These are phyloP conservation scores for Parsonsia alboflavescens DNA, from an alignment of 257 asterid genomes.

Conservation along the genomic window DNA sequence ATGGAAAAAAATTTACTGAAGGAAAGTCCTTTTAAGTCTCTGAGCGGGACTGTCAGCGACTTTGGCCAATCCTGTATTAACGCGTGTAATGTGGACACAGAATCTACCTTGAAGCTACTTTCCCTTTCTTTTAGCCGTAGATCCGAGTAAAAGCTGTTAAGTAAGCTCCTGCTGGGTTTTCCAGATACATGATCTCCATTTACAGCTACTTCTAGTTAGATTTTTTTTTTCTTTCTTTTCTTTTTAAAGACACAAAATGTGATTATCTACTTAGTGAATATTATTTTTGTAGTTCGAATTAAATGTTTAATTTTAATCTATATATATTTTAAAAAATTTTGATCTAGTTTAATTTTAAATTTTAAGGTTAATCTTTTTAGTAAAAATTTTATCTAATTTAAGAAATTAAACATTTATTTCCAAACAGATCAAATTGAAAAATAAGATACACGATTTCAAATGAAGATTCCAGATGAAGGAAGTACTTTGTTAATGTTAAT, in stretches of 20 bases:
- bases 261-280: no score
- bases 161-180: not conserved
- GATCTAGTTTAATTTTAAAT: no score
- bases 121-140: not conserved
- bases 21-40: slow-evolving; percentile 8
- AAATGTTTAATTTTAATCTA: no score
- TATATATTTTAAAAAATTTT: no score
- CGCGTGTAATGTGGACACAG: slow-evolving; percentile 9
- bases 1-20: not conserved
- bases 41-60: not conserved
- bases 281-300: no score
- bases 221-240: not conserved
- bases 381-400: no score
- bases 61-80: not conserved
- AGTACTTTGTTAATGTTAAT: no score
- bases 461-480: no score
- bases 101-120: not conserved
- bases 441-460: no score
- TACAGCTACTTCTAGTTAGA: not conserved
- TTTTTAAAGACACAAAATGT: not conserved
- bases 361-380: no score
- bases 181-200: not conserved
- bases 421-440: no score
- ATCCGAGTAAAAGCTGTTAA: not conserved
- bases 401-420: no score